phyloP scores from a whole-genome alignment of 768 basidiomycete genomes.

The Amanita pallidorosea region DNA sequence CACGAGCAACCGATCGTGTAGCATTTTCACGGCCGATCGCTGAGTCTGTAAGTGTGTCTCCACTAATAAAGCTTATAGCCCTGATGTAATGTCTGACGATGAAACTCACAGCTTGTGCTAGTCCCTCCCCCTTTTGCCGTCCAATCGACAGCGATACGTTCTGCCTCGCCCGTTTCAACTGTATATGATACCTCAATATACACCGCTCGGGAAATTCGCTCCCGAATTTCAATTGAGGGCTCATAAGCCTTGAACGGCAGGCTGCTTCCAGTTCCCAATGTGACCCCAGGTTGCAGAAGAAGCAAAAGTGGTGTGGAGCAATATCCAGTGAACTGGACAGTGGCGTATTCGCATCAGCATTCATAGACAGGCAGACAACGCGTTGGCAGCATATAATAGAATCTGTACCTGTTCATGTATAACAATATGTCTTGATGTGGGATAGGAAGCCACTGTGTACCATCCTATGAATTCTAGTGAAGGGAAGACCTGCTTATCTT shows the following conservation, averaged over 20 bases:
- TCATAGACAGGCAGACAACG: constrained; percentile 1
- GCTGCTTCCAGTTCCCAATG: constrained; percentile 31
- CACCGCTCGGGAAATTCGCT: constrained; percentile 63
- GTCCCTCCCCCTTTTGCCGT: constrained; percentile 79
- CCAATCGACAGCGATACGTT: constrained; percentile 97
- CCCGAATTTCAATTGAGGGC: constrained; percentile 77
- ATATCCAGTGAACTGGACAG: constrained; percentile 63
- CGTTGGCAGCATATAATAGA: constrained; percentile 1
- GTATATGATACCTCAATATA: constrained; percentile 81
- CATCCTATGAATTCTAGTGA: constrained; percentile 96
- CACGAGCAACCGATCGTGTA: constrained; percentile 80
- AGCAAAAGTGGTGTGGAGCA: constrained; percentile 88
- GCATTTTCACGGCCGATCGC: constrained; percentile 92
- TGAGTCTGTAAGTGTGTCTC: constrained; percentile 87
- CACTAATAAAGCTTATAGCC: constrained; percentile 37
- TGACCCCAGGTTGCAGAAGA: constrained; percentile 49
- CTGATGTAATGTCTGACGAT: neutral
- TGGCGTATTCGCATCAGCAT: constrained; percentile 3
- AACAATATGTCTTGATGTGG: constrained; percentile 63
- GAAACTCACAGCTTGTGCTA: constrained; percentile 62
- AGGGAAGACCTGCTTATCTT: constrained; percentile 98
- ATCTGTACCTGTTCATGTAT: constrained; percentile 73
- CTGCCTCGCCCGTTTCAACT: constrained; percentile 96
- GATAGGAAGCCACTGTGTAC: constrained; percentile 82
- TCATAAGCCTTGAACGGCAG: constrained; percentile 93